Percentiles rank a stretch among this genome's conserved stretches.
Evolutionary conservation across 768 basidiomycete species (phyloP).

Genomic region (Scleroderma citrinum): DNA sequence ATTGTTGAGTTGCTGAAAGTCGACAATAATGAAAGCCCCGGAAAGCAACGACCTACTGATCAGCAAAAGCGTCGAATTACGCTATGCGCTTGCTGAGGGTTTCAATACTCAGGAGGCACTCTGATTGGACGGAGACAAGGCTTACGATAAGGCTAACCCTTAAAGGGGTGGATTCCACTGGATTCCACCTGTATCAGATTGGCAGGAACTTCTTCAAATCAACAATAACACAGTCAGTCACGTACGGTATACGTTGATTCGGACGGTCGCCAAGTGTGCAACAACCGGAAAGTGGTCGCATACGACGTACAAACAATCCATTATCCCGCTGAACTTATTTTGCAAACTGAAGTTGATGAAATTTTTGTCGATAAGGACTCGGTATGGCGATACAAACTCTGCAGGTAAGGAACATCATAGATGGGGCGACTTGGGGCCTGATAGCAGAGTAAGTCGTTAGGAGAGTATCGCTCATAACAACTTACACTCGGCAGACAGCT

Average conservation of each 20-base stretch:
- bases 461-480: slow-evolving; percentile 9
- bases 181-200: no score
- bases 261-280: slow-evolving; percentile 3
- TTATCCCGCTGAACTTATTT: slow-evolving; percentile 97
- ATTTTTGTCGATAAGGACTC: slow-evolving; percentile 97
- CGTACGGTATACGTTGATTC: slow-evolving; percentile 89
- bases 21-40: slow-evolving; percentile 47
- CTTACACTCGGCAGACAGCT: slow-evolving; percentile 74
- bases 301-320: slow-evolving; percentile 97
- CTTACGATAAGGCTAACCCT: no score
- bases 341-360: slow-evolving; percentile 99
- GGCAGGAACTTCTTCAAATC: slow-evolving; percentile 98
- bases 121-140: no score
- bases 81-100: no score
- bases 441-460: neutral
- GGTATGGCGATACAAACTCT: slow-evolving; percentile 96
- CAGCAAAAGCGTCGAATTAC: no score
- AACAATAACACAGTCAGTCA: slow-evolving; percentile 98
- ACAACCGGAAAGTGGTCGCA: slow-evolving; percentile 15
- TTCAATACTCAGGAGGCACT: no score
- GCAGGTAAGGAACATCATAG: slow-evolving; percentile 90
- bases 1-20: slow-evolving; percentile 2
- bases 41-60: slow-evolving; percentile 89
- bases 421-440: slow-evolving; percentile 84
- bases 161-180: no score